Conservation (phyloP, 1,139 yeast genomes). For the Nakaseomyces glabratus region DNA sequence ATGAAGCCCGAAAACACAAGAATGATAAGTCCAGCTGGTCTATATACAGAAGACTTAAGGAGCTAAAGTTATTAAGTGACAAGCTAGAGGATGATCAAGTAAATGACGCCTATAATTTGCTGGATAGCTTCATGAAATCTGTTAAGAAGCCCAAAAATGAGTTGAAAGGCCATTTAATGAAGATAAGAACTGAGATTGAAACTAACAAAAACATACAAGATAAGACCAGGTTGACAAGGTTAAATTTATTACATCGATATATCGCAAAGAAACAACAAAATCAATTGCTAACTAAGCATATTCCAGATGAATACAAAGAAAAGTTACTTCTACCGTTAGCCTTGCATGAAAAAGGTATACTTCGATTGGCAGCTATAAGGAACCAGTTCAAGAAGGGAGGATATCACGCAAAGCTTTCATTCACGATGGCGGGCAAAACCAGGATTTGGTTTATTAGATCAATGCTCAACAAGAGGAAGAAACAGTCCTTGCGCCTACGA, state of each 20-base stretch:
- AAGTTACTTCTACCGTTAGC: slow-evolving; percentile 24
- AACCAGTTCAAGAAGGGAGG: slow-evolving; percentile 21
- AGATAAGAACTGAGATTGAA: not conserved
- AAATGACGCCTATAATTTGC: slow-evolving; percentile 11
- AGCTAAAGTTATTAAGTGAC: slow-evolving; percentile 14
- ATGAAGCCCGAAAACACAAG: slow-evolving; percentile 13
- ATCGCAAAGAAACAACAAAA: slow-evolving; percentile 13
- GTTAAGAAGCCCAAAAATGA: slow-evolving; percentile 8
- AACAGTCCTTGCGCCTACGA: slow-evolving; percentile 24
- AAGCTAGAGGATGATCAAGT: slow-evolving; percentile 10
- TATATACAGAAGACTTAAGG: slow-evolving; percentile 14
- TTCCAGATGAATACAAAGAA: slow-evolving; percentile 15
- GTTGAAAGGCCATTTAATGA: slow-evolving; percentile 3
- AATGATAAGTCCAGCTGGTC: slow-evolving; percentile 24
- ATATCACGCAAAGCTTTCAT: slow-evolving; percentile 19
- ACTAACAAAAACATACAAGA: slow-evolving; percentile 2
- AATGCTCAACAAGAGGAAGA: slow-evolving; percentile 21
- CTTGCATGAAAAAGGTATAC: slow-evolving; percentile 18
- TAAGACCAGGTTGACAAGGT: slow-evolving; percentile 10
- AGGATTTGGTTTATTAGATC: slow-evolving; percentile 29
- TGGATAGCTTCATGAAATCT: slow-evolving; percentile 9
- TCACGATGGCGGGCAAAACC: slow-evolving; percentile 23
- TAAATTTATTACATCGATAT: slow-evolving; percentile 15
- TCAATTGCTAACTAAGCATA: slow-evolving; percentile 14
- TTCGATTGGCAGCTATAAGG: slow-evolving; percentile 15